Conservation (phyloP, 176 grass and related monocot genomes). For the Cocos nucifera region DNA sequence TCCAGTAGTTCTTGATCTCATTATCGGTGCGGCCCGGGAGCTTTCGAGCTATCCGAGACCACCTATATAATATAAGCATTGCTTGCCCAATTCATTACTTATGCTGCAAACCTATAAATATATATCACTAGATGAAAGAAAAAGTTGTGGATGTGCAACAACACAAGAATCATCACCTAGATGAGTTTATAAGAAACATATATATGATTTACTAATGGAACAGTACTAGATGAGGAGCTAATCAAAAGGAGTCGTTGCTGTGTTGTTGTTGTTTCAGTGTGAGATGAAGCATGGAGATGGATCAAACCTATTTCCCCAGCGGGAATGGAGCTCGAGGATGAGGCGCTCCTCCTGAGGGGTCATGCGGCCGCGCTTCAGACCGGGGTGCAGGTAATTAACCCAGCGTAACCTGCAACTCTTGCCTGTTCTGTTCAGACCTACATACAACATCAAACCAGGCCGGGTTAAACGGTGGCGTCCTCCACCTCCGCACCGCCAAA, state of each 20-base stretch:
- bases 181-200: too few relatives aligned
- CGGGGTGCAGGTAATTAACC: constrained; percentile 94
- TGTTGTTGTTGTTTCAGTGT: too few relatives aligned
- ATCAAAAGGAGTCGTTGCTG: too few relatives aligned
- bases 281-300: background rate
- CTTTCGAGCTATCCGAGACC: constrained; percentile 70
- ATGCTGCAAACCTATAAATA: background rate
- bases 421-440: constrained; percentile 77
- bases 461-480: too few relatives aligned
- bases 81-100: constrained; percentile 4
- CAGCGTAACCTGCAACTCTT: constrained; percentile 83
- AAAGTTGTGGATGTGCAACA: too few relatives aligned
- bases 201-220: too few relatives aligned
- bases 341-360: constrained; percentile 73
- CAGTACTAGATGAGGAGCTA: too few relatives aligned
- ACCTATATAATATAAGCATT: constrained; percentile 38
- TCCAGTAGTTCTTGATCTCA: constrained; percentile 98
- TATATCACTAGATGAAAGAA: too few relatives aligned
- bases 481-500: too few relatives aligned
- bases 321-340: constrained; percentile 79
- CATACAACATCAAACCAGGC: constrained; percentile 7
- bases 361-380: constrained; percentile 82
- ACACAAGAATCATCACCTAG: too few relatives aligned
- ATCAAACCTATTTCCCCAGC: constrained; percentile 81
- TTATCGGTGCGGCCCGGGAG: constrained; percentile 84